These are phyloP conservation scores for Jaapia argillacea DNA, from an alignment of 768 basidiomycete species.

Conservation along the genomic window DNA sequence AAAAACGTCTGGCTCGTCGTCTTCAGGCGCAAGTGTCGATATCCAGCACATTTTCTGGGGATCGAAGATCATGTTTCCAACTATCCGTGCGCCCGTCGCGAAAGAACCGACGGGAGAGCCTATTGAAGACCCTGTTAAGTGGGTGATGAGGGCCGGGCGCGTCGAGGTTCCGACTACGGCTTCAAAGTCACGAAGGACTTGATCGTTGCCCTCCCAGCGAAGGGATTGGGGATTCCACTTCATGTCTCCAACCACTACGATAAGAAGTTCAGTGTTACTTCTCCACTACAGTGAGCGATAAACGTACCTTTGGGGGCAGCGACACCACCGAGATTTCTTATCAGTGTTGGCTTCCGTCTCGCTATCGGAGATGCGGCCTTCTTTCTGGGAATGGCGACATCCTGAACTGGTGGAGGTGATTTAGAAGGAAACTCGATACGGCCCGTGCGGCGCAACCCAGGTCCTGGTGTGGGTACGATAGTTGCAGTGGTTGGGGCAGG, in stretches of 20 bases:
- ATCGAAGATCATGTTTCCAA: slow-evolving; percentile 98
- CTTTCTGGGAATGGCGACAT: slow-evolving; percentile 34
- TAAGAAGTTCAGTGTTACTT: slow-evolving; percentile 5
- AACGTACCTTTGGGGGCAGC: slow-evolving; percentile 63
- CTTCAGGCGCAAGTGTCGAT: slow-evolving; percentile 73
- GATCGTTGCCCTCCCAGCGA: slow-evolving; percentile 98
- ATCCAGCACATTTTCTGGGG: slow-evolving; percentile 94
- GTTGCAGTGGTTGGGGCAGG: too few relatives aligned
- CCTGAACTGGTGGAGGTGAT: slow-evolving; percentile 21
- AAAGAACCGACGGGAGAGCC: slow-evolving; percentile 71
- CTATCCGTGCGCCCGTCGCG: slow-evolving; percentile 73
- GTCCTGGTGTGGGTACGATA: too few relatives aligned
- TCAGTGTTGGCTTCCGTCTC: slow-evolving; percentile 75
- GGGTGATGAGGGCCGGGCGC: slow-evolving; percentile 92
- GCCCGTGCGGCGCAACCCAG: slow-evolving; percentile 42
- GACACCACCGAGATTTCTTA: slow-evolving; percentile 69
- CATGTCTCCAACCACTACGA: slow-evolving; percentile 91
- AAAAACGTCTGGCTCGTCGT: slow-evolving; percentile 95
- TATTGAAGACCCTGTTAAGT: slow-evolving; percentile 80
- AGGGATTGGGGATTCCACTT: slow-evolving; percentile 87
- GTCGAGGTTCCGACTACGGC: slow-evolving; percentile 67
- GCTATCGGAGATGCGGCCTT: slow-evolving; percentile 37
- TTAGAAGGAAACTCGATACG: slow-evolving; percentile 45
- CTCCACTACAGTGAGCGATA: slow-evolving; percentile 1
- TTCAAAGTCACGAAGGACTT: slow-evolving; percentile 85